Evolutionary conservation across 179 eudicot species (phyloP).

Genomic region (Amaranthus tricolor): DNA sequence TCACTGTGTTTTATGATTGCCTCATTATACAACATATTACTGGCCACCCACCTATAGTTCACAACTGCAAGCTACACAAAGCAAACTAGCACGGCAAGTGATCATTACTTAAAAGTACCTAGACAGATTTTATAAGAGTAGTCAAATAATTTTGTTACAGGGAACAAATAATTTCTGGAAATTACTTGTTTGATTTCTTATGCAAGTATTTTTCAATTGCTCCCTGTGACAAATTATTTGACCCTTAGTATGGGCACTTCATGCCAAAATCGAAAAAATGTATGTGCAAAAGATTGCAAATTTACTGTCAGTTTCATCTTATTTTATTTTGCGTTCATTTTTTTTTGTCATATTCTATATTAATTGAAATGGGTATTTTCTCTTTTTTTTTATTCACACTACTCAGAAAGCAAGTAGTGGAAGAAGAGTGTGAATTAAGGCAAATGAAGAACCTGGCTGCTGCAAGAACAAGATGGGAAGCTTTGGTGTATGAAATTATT

Average conservation of each 20-base stretch:
- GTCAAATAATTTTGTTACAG: too few relatives aligned
- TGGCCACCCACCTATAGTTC: too few relatives aligned
- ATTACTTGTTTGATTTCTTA: too few relatives aligned
- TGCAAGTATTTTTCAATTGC: constrained; percentile 13
- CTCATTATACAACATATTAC: too few relatives aligned
- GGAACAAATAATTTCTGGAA: too few relatives aligned
- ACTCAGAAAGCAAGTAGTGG: constrained; percentile 62
- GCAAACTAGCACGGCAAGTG: too few relatives aligned
- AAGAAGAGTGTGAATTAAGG: constrained; percentile 78
- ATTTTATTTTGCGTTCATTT: not conserved
- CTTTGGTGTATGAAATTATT: constrained; percentile 56
- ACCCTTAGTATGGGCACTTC: constrained; percentile 22
- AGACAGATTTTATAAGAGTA: too few relatives aligned
- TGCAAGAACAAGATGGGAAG: constrained; percentile 93
- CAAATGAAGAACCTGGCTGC: constrained; percentile 96
- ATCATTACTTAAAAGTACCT: too few relatives aligned
- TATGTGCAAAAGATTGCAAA: constrained; percentile 13
- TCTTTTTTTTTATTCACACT: constrained; percentile 11
- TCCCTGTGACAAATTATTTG: constrained; percentile 18
- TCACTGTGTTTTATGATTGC: too few relatives aligned
- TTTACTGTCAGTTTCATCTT: constrained; percentile 1
- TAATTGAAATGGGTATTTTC: constrained; percentile 16
- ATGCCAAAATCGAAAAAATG: constrained; percentile 27
- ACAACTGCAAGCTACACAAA: too few relatives aligned
- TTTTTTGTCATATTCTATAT: too few relatives aligned